phyloP scores from a whole-genome alignment of 2,329 filamentous ascomycete species.

The Ophiostoma sp. region DNA sequence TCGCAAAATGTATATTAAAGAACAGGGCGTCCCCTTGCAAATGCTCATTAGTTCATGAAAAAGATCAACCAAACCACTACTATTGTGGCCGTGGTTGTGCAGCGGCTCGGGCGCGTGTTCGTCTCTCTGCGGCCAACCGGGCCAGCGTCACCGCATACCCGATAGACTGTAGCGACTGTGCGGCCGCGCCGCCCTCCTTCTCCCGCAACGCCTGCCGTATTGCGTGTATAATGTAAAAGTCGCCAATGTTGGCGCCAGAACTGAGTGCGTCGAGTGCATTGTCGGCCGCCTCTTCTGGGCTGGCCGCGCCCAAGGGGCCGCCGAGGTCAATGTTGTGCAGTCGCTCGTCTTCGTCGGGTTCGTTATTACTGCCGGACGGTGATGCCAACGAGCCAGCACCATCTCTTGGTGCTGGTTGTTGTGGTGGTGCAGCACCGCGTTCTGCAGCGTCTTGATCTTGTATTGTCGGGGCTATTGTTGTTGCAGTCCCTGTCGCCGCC shows the following conservation, averaged over 20 bases:
- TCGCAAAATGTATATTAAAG: neutral
- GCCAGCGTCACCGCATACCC: constrained; percentile 56
- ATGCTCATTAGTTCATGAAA: constrained; percentile 17
- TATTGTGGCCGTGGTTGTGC: constrained; percentile 55
- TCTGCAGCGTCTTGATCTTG: constrained; percentile 8
- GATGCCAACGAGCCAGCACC: constrained; percentile 41
- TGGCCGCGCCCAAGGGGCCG: constrained; percentile 26
- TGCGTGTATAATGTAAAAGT: constrained; percentile 55
- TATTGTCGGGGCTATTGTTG: constrained; percentile 37
- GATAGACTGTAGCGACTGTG: constrained; percentile 55
- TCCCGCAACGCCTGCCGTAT: constrained; percentile 37
- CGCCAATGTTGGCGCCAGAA: constrained; percentile 57
- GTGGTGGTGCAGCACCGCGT: neutral
- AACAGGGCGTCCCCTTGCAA: neutral
- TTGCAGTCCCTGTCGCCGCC: neutral
- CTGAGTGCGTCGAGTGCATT: constrained; percentile 51
- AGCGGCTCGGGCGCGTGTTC: constrained; percentile 37
- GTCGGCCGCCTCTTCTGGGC: constrained; percentile 37
- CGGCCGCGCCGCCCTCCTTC: constrained; percentile 50
- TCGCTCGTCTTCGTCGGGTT: constrained; percentile 28
- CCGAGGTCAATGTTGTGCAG: constrained; percentile 21
- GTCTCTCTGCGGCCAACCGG: constrained; percentile 31
- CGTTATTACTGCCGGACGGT: constrained; percentile 25
- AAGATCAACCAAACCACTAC: neutral
- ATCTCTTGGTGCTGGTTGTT: constrained; percentile 38